phyloP scores from a whole-genome alignment of 2,329 filamentous ascomycete genomes.

The Beauveria bassiana region DNA sequence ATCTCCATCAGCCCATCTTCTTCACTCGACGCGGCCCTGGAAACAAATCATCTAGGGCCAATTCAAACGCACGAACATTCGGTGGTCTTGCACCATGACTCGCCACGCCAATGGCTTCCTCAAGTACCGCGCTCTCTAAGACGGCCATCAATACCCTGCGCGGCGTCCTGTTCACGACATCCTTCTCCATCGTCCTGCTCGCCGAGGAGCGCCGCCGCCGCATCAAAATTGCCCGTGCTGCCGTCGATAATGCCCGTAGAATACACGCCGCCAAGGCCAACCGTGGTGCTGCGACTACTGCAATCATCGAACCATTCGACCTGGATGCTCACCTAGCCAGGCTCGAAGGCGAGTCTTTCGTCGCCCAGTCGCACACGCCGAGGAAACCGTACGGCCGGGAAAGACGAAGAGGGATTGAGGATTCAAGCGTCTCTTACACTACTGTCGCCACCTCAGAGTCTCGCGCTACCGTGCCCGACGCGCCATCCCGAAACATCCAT shows the following conservation, averaged over 20 bases:
- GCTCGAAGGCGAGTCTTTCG: conserved; percentile 20
- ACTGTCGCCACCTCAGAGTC: background rate
- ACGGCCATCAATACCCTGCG: conserved; percentile 48
- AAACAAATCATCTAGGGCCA: background rate
- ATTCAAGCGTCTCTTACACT: background rate
- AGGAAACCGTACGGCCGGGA: conserved; percentile 23
- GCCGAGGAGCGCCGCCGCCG: conserved; percentile 50
- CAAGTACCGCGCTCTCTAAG: conserved; percentile 45
- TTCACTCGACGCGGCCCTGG: background rate
- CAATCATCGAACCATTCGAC: conserved; percentile 17
- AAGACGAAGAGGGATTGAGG: conserved; percentile 11
- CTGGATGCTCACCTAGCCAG: conserved; percentile 16
- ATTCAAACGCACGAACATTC: background rate
- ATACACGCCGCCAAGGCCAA: conserved; percentile 33
- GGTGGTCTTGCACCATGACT: conserved; percentile 7
- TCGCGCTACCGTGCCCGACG: background rate
- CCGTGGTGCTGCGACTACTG: conserved; percentile 21
- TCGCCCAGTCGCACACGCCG: conserved; percentile 13
- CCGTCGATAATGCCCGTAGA: conserved; percentile 45
- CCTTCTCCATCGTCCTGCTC: conserved; percentile 47
- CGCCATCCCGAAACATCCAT: background rate
- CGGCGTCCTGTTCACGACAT: conserved; percentile 48
- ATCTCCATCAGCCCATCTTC: conserved; percentile 5
- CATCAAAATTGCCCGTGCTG: conserved; percentile 41
- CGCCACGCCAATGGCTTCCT: conserved; percentile 34